These are phyloP conservation scores for Huiozyma naganishii DNA, from an alignment of 805 yeast species.

Conservation along the genomic window DNA sequence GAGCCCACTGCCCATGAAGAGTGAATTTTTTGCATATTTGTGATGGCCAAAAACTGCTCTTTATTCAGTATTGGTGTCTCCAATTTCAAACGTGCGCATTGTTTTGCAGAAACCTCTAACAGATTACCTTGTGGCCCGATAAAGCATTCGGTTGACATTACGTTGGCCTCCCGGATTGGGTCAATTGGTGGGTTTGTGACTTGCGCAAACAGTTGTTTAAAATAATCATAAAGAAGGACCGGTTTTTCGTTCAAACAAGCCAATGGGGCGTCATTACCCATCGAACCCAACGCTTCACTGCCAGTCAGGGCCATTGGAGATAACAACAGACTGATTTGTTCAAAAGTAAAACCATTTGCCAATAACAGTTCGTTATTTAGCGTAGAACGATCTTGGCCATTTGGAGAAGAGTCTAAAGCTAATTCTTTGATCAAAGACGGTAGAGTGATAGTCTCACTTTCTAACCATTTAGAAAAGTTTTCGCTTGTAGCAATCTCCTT, in stretches of 20 bases:
- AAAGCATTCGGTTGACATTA: constrained; percentile 94
- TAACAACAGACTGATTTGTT: constrained; percentile 70
- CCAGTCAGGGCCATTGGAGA: constrained; percentile 92
- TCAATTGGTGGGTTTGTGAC: constrained; percentile 98
- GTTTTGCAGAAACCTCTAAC: constrained; percentile 82
- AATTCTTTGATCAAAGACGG: constrained; percentile 43
- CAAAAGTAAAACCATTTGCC: constrained; percentile 91
- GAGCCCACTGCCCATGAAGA: constrained; percentile 78
- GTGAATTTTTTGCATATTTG: constrained; percentile 58
- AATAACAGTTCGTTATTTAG: constrained; percentile 75
- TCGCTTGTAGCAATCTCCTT: constrained; percentile 64
- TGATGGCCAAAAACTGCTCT: constrained; percentile 64
- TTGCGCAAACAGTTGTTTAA: constrained; percentile 93
- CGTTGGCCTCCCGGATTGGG: constrained; percentile 92
- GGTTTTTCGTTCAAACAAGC: constrained; percentile 95
- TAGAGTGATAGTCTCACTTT: constrained; percentile 61
- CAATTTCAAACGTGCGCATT: constrained; percentile 79
- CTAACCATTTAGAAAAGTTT: constrained; percentile 91
- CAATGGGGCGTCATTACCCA: constrained; percentile 96
- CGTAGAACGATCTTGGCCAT: constrained; percentile 25
- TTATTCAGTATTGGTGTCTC: constrained; percentile 73
- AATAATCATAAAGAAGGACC: constrained; percentile 79
- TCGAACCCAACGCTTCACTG: constrained; percentile 92
- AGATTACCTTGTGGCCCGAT: constrained; percentile 95
- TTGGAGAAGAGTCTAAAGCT: constrained; percentile 9